These are phyloP conservation scores for Barnettozyma populi DNA, from an alignment of 805 yeast genomes.

Conservation along the genomic window DNA sequence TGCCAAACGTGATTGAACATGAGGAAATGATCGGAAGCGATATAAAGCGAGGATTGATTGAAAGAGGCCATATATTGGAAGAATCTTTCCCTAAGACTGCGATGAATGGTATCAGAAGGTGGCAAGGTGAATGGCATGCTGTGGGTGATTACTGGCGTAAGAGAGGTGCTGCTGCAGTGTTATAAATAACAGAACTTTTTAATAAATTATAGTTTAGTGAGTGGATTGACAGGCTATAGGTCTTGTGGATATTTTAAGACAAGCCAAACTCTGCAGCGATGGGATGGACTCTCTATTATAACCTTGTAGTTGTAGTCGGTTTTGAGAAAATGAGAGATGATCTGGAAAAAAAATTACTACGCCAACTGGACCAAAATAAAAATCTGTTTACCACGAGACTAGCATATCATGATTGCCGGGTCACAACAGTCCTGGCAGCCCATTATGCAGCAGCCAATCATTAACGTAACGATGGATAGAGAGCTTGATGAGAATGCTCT, in stretches of 20 bases:
- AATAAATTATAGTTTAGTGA: neutral
- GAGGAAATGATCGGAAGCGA: conserved; percentile 50
- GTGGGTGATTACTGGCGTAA: conserved; percentile 92
- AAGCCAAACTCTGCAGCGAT: no score
- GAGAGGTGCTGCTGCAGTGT: conserved; percentile 60
- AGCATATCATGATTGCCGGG: neutral
- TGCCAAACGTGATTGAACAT: conserved; percentile 62
- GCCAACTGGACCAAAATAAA: neutral
- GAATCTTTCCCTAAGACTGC: conserved; percentile 45
- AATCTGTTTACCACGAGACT: neutral
- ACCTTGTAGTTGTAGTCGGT: no score
- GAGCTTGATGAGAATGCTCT: neutral
- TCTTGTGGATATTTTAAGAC: no score
- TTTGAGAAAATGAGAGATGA: no score
- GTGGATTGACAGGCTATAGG: no score
- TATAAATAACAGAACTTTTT: neutral
- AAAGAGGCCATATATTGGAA: conserved; percentile 46
- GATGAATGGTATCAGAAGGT: conserved; percentile 48
- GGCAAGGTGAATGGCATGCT: conserved; percentile 46
- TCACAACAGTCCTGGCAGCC: neutral
- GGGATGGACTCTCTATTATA: no score
- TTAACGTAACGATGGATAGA: neutral
- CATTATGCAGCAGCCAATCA: neutral
- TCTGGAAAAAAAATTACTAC: neutral
- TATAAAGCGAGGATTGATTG: conserved; percentile 30